phyloP scores from a whole-genome alignment of 2,329 filamentous ascomycete species.

The Colletotrichum salicis region DNA sequence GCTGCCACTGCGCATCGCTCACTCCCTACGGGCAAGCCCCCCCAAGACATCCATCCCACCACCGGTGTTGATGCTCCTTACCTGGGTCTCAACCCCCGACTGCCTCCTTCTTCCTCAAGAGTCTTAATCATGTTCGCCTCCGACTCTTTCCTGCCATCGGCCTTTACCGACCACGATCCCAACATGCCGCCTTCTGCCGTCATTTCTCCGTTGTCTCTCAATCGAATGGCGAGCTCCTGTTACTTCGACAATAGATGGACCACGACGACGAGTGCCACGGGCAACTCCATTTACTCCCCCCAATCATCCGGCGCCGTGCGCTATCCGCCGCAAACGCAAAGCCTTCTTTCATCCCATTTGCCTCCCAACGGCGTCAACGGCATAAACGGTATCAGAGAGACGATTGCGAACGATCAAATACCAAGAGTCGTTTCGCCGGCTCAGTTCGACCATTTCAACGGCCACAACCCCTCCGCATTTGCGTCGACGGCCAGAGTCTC shows the following conservation, averaged over 20 bases:
- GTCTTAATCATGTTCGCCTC: constrained; percentile 54
- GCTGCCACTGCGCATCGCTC: constrained; percentile 15
- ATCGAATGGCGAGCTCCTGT: constrained; percentile 42
- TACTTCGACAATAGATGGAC: constrained; percentile 49
- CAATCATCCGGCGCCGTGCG: constrained; percentile 39
- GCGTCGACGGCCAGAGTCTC: constrained; percentile 39
- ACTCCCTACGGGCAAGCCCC: constrained; percentile 8
- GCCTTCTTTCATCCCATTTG: constrained; percentile 40
- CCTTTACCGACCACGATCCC: constrained; percentile 48
- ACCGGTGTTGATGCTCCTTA: constrained; percentile 23
- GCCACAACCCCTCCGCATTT: constrained; percentile 17
- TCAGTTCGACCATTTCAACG: constrained; percentile 6
- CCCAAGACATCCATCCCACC: constrained; percentile 22
- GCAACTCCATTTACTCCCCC: constrained; percentile 38
- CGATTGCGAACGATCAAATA: constrained; percentile 23
- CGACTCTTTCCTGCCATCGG: constrained; percentile 56
- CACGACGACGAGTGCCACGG: constrained; percentile 35
- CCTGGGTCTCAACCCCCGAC: background rate
- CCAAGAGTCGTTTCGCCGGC: constrained; percentile 34
- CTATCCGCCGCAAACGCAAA: constrained; percentile 36
- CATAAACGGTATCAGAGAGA: constrained; percentile 1
- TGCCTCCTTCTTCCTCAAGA: constrained; percentile 4
- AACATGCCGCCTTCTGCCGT: constrained; percentile 46
- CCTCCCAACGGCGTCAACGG: constrained; percentile 20
- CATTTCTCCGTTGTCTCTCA: constrained; percentile 52